Evolutionary conservation across 2,329 filamentous ascomycete genomes (phyloP), one percentile per base, ranked within the genome.

Genomic region (Tolypocladium ovalisporum): DNA sequence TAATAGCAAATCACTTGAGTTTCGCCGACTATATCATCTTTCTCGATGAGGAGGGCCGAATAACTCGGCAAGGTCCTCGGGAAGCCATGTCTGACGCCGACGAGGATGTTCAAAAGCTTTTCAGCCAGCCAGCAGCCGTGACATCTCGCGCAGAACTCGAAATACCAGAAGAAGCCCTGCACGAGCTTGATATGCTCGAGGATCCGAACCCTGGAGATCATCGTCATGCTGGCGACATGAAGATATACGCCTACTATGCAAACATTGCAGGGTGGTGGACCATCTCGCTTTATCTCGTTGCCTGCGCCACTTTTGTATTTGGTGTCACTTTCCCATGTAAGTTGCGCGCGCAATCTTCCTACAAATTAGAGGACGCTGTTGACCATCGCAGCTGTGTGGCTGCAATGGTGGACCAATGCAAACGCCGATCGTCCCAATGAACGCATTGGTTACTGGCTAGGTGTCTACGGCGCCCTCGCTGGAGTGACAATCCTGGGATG

Each of bases 381-480:
- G 19, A 35, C 29, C 10, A 4, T 15, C 27, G 22, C 6, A 66
- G 63, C 62, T 19, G 53, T 66, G 13, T 67, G 64, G 65, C 34
- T 66, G 13, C 61, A 66, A 53, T 62, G 63, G 62, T 65, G 65
- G 64, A 62, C 63, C 22, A 62, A 66, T 29, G 54, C 58, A 7
- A 62, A 64, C 12, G 61, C 52, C 0, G 24, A 52, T 4, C 55
- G 61, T 13, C 59, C 63, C 22, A 60, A 66, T 39, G 52, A 62
- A 7, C 42, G 54, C 10, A 52, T 65, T 49, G 59, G 61, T 35
- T 60, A 62, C 55, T 67, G 63, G 60, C 53, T 65, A 17, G 59
- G 65, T 8, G 44, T 64, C 0, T 66, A 64, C 19, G 61, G 52
- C 4, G 56, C 53, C 9, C 59, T 65, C 3, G 60, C 61, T 7